Percentiles rank a stretch among this genome's conserved stretches.
Evolutionary conservation across 192 early-diverging fungal genomes (phyloP).

Genomic region (Gigaspora rosea): DNA sequence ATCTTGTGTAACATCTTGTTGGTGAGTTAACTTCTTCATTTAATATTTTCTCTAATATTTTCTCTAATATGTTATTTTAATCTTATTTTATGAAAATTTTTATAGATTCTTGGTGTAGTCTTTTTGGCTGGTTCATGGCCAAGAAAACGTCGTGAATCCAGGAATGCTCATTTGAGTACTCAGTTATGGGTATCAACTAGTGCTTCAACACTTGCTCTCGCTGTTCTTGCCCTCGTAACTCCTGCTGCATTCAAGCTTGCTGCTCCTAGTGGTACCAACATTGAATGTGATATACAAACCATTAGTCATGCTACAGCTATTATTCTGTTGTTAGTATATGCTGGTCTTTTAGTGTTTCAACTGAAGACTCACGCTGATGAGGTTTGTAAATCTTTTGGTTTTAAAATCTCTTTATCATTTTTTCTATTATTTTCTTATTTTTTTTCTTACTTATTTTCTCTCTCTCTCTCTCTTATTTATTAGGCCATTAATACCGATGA

Average conservation of each 20-base stretch:
- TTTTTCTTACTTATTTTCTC: not conserved
- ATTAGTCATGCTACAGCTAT: conserved; percentile 65
- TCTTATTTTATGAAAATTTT: not conserved
- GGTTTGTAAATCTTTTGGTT: not conserved
- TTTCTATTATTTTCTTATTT: not conserved
- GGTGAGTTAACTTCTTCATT: conserved; percentile 40
- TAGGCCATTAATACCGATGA: conserved; percentile 4
- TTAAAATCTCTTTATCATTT: no score
- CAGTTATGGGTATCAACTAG: conserved; percentile 58
- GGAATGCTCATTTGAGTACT: conserved; percentile 14
- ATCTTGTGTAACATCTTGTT: conserved; percentile 91
- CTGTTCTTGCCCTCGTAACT: conserved; percentile 58
- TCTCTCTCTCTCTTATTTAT: no score
- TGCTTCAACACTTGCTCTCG: conserved; percentile 58
- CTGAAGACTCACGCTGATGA: conserved; percentile 72
- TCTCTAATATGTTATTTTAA: not conserved
- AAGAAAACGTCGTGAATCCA: conserved; percentile 45
- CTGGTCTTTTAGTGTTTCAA: conserved; percentile 74
- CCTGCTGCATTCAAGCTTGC: conserved; percentile 64
- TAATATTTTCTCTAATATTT: not conserved
- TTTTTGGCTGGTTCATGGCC: conserved; percentile 77
- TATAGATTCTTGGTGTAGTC: conserved; percentile 65
- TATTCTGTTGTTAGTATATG: conserved; percentile 63
- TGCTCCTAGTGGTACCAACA: conserved; percentile 36
- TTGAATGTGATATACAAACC: conserved; percentile 50